Evolutionary conservation across 73 alveolate species (phyloP).

Genomic region (Paramecium sonneborni): DNA sequence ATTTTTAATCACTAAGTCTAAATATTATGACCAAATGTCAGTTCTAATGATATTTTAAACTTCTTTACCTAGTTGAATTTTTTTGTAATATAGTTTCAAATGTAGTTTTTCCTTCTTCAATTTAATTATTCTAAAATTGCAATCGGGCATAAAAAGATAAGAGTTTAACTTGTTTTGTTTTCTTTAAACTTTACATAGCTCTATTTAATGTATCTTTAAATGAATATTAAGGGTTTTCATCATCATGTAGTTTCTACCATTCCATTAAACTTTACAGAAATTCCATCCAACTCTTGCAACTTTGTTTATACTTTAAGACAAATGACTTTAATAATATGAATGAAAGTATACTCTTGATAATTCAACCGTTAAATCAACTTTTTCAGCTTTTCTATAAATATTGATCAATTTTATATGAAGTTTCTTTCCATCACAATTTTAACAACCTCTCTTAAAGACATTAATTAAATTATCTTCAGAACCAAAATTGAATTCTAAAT

Average conservation of each 20-base stretch:
- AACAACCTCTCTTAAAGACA: constrained; percentile 89
- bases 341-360: neutral
- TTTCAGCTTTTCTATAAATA: constrained; percentile 83
- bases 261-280: constrained; percentile 40
- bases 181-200: constrained; percentile 84
- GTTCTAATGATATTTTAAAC: constrained; percentile 69
- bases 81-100: constrained; percentile 89
- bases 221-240: constrained; percentile 55
- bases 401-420: constrained; percentile 83
- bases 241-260: constrained; percentile 69
- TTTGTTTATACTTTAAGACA: constrained; percentile 46
- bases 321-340: neutral
- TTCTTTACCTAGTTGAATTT: constrained; percentile 78
- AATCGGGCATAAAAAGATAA: constrained; percentile 83
- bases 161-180: constrained; percentile 83
- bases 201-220: constrained; percentile 66
- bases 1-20: constrained; percentile 93
- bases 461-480: constrained; percentile 77
- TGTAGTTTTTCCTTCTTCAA: constrained; percentile 95
- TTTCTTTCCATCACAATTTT: constrained; percentile 85
- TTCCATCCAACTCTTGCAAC: constrained; percentile 66
- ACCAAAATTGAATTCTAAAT: constrained; percentile 92
- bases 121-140: constrained; percentile 79
- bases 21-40: constrained; percentile 91
- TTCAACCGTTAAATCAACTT: constrained; percentile 61